Percentiles rank a stretch among this genome's conserved stretches.
These are phyloP conservation scores for Cardamine occulta DNA, from an alignment of 345 rosid genomes.

Conservation along the genomic window DNA sequence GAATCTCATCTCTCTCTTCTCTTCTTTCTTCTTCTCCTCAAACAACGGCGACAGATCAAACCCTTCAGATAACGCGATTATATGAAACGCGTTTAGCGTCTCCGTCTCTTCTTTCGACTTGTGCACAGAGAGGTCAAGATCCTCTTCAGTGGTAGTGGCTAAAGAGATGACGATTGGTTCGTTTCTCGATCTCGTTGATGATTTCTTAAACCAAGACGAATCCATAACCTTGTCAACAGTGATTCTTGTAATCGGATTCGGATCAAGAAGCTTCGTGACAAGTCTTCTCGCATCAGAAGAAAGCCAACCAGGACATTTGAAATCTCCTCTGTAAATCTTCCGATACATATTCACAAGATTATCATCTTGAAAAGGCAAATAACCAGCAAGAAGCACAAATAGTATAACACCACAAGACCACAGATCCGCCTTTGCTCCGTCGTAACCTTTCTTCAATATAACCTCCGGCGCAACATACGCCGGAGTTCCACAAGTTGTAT, in stretches of 20 bases:
- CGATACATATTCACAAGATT: constrained; percentile 80
- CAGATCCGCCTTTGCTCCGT: constrained; percentile 87
- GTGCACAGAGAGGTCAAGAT: constrained; percentile 6
- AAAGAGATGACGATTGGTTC: constrained; percentile 5
- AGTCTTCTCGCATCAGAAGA: constrained; percentile 76
- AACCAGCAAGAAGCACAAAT: constrained; percentile 85
- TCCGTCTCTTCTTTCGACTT: constrained; percentile 55
- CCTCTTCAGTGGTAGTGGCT: constrained; percentile 41
- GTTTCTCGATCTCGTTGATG: constrained; percentile 41
- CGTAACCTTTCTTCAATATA: constrained; percentile 79
- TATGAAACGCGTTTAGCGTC: constrained; percentile 84
- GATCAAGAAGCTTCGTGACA: constrained; percentile 83
- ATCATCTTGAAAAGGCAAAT: constrained; percentile 83
- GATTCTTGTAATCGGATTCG: constrained; percentile 69
- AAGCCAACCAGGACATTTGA: constrained; percentile 91
- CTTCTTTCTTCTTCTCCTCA: constrained; percentile 85
- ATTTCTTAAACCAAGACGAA: constrained; percentile 77
- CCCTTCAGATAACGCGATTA: constrained; percentile 84
- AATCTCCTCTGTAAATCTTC: constrained; percentile 85
- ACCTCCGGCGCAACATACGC: constrained; percentile 96
- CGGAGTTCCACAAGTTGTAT: constrained; percentile 92
- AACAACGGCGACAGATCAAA: constrained; percentile 85
- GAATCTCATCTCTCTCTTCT: constrained; percentile 77
- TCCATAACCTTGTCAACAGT: constrained; percentile 63
- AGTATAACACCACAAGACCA: constrained; percentile 98